Conservation (phyloP, 2,329 filamentous ascomycete species). For the Xylariaceae sp. region DNA sequence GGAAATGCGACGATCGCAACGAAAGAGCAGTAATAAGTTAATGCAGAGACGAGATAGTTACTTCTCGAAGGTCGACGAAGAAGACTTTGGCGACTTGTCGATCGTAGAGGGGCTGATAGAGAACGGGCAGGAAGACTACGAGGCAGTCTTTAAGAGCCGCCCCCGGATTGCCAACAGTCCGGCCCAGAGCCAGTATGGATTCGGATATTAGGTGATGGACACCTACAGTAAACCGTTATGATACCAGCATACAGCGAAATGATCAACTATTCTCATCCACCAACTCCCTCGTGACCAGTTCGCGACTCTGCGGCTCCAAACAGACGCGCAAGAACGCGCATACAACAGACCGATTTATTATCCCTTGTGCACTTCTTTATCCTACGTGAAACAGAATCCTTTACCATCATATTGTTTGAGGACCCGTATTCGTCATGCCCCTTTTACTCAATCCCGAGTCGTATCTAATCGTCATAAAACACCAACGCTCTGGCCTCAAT, state of each 20-base stretch:
- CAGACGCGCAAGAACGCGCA: not conserved
- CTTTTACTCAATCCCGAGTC: too few relatives aligned
- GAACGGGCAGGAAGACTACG: slow-evolving; percentile 51
- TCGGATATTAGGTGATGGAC: slow-evolving; percentile 18
- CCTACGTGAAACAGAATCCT: too few relatives aligned
- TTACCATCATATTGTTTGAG: too few relatives aligned
- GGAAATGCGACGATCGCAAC: slow-evolving; percentile 48
- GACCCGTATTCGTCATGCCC: too few relatives aligned
- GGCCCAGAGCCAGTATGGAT: slow-evolving; percentile 40
- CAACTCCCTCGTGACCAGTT: not conserved
- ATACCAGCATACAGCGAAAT: not conserved
- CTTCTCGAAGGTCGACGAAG: slow-evolving; percentile 47
- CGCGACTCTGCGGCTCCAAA: not conserved
- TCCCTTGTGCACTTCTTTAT: too few relatives aligned
- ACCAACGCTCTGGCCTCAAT: slow-evolving; percentile 52
- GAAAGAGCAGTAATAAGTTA: slow-evolving; percentile 37
- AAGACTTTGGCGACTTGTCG: slow-evolving; percentile 30
- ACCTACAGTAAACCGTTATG: not conserved
- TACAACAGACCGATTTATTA: not conserved
- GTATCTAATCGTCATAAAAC: slow-evolving; percentile 36
- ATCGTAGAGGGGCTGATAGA: slow-evolving; percentile 58
- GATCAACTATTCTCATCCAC: not conserved
- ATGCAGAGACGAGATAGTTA: slow-evolving; percentile 40
- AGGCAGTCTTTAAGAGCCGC: slow-evolving; percentile 79
- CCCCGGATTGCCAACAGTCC: slow-evolving; percentile 78